A percentile compares a stretch with the other conserved stretches of the same genome.
These are phyloP conservation scores for Aquanectria penicillioides DNA, from an alignment of 2,329 filamentous ascomycete species.

Conservation along the genomic window DNA sequence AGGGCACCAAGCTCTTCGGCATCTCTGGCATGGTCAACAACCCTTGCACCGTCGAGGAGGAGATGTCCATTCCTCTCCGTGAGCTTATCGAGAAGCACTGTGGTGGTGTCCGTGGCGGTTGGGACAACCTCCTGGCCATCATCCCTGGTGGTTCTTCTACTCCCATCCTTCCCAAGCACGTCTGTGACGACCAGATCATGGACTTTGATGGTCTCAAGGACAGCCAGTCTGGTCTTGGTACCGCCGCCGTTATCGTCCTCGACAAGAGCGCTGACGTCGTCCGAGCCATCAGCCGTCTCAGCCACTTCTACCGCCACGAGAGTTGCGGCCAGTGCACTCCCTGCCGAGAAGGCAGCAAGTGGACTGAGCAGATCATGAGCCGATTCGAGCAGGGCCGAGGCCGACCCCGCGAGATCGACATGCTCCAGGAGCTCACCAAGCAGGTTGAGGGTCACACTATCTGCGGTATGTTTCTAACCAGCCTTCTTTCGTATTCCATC, in stretches of 20 bases:
- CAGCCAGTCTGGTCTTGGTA: constrained; percentile 95
- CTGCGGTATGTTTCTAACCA: constrained; percentile 72
- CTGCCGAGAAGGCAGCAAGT: constrained; percentile 99
- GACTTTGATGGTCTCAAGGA: constrained; percentile 99
- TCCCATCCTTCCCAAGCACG: constrained; percentile 86
- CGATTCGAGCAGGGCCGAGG: constrained; percentile 93
- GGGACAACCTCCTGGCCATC: constrained; percentile 95
- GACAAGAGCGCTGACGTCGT: constrained; percentile 98
- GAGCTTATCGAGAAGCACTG: constrained; percentile 99
- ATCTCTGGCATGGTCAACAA: constrained; percentile 99
- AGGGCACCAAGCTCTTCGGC: constrained; percentile 97
- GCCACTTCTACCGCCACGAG: constrained; percentile 98
- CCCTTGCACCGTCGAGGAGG: constrained; percentile 96
- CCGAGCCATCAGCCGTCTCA: constrained; percentile 89
- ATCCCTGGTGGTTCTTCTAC: constrained; percentile 98
- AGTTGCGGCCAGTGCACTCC: constrained; percentile 98
- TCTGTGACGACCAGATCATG: constrained; percentile 97
- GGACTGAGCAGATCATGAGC: constrained; percentile 99
- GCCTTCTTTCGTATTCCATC: background rate
- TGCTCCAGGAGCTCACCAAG: constrained; percentile 99
- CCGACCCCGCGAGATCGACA: constrained; percentile 93
- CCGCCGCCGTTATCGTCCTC: constrained; percentile 98
- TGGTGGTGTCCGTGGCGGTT: constrained; percentile 93
- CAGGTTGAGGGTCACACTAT: constrained; percentile 99
- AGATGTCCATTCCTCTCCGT: constrained; percentile 97